phyloP scores from a whole-genome alignment of 2,329 filamentous ascomycete genomes.

The Fusarium kyushuense region DNA sequence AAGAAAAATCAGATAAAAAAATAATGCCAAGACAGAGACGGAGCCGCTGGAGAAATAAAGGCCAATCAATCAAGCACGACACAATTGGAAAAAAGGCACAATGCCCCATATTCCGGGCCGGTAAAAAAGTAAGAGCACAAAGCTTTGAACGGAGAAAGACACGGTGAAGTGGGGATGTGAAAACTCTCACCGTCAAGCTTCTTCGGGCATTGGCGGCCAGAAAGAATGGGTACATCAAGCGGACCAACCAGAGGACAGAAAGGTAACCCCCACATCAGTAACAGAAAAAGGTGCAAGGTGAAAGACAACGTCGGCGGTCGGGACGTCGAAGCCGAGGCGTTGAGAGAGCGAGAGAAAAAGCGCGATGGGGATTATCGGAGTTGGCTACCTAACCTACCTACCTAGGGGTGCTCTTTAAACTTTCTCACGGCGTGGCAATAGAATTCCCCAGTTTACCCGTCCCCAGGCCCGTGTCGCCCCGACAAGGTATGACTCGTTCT shows the following conservation, averaged over 20 bases:
- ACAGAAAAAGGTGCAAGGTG: slow-evolving; percentile 26
- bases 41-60: slow-evolving; percentile 46
- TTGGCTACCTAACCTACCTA: neutral
- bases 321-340: slow-evolving; percentile 42
- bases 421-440: slow-evolving; percentile 26
- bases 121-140: slow-evolving; percentile 20
- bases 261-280: slow-evolving; percentile 22
- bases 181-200: slow-evolving; percentile 47
- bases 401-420: neutral
- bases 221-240: slow-evolving; percentile 36
- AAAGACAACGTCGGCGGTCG: slow-evolving; percentile 40
- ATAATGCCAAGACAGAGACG: slow-evolving; percentile 22
- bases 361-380: slow-evolving; percentile 4
- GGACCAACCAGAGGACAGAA: slow-evolving; percentile 32
- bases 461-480: slow-evolving; percentile 34
- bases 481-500: slow-evolving; percentile 40
- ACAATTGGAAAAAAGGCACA: slow-evolving; percentile 34
- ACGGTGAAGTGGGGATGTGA: slow-evolving; percentile 43
- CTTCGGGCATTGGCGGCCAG: slow-evolving; percentile 40
- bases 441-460: slow-evolving; percentile 38
- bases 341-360: slow-evolving; percentile 22
- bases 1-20: slow-evolving; percentile 25
- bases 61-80: slow-evolving; percentile 53
- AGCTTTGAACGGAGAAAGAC: slow-evolving; percentile 23
- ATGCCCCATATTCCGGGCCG: slow-evolving; percentile 50